These are phyloP conservation scores for Penicillium thymicola DNA, from an alignment of 2,329 filamentous ascomycete genomes.

Conservation along the genomic window DNA sequence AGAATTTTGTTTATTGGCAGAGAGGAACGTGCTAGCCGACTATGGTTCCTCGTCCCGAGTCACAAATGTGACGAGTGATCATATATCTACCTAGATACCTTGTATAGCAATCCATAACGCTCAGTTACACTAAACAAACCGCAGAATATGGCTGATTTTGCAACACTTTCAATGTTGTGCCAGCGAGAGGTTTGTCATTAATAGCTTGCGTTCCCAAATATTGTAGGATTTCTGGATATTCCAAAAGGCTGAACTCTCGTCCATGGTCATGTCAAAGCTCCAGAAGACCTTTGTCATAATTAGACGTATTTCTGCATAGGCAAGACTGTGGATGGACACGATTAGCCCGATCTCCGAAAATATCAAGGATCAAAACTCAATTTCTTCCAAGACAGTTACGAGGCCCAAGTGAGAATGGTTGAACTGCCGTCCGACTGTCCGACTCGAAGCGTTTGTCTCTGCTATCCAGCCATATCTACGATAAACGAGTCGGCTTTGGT, in stretches of 20 bases:
- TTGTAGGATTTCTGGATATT: conserved; percentile 21
- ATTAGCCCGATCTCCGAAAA: not conserved
- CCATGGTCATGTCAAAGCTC: conserved; percentile 17
- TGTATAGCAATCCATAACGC: not conserved
- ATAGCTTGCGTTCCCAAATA: conserved; percentile 22
- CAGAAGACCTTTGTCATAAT: conserved; percentile 22
- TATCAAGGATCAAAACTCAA: conserved; percentile 16
- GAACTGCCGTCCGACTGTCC: conserved; percentile 15
- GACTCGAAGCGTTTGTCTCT: conserved; percentile 16
- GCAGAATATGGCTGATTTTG: not conserved
- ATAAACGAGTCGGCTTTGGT: conserved; percentile 25
- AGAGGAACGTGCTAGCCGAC: not conserved
- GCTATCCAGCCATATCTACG: conserved; percentile 27
- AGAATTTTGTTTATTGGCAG: not conserved
- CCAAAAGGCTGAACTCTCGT: conserved; percentile 13
- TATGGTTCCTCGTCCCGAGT: not conserved
- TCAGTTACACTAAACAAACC: not conserved
- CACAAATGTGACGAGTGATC: not conserved
- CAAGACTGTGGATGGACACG: conserved; percentile 18
- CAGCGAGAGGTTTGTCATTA: conserved; percentile 17
- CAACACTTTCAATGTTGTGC: conserved; percentile 1
- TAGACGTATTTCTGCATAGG: conserved; percentile 34
- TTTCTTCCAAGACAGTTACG: conserved; percentile 29
- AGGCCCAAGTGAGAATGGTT: conserved; percentile 27
- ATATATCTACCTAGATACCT: not conserved